Evolutionary conservation across 768 basidiomycete species (phyloP), one percentile per base, ranked within the genome.

Genomic region (Amanita pseudoporphyria): DNA sequence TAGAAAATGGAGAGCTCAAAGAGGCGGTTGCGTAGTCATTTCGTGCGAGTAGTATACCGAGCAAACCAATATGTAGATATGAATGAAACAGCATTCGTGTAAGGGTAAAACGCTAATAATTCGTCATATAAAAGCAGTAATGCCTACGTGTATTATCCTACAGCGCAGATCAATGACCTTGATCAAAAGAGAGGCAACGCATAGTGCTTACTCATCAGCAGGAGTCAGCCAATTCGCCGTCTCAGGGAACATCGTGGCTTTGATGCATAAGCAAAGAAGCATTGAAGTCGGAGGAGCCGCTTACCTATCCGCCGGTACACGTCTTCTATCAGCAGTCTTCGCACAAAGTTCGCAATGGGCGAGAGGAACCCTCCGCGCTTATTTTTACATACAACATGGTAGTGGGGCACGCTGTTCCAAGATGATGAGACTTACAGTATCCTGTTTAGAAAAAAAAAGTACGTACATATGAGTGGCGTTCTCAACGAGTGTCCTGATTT

Each of bases 1-100:
- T 77, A 12, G 78, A 84, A 28, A 82, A 61, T 52, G 90, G 84
- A 18, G 93, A 96, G 66, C 76, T 94, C 51, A 62, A 71, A 47
- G 79, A 86, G 43, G 50, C 65, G 9, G 10, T 47, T 2, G 45
- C 35, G 16, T 47, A 47, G n/a, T 26, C 19, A 9, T 30, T 6
- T 6, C 1, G 3, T 16, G 22, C 4, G 2, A 40, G 10, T 18
- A 19, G 9, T 9, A 19, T 6, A 14, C 22, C 6, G 14, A 9
- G 12, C 21, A 21, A 2, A 40, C 19, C 5, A 2, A 6, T 38
- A 9, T 38, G 4, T 38, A 38, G n/a, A 38, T 38, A 13, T 9
- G 21, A 21, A 21, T 19, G 9, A 9, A 18, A 16, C 18, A 21
- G 14, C 10, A 21, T 10, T 21, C 13, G 37, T 22, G 5, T 3